Evolutionary conservation across 768 basidiomycete genomes (phyloP), one percentile per base, ranked within the genome.

Genomic region (Hortiboletus flavorubellus): DNA sequence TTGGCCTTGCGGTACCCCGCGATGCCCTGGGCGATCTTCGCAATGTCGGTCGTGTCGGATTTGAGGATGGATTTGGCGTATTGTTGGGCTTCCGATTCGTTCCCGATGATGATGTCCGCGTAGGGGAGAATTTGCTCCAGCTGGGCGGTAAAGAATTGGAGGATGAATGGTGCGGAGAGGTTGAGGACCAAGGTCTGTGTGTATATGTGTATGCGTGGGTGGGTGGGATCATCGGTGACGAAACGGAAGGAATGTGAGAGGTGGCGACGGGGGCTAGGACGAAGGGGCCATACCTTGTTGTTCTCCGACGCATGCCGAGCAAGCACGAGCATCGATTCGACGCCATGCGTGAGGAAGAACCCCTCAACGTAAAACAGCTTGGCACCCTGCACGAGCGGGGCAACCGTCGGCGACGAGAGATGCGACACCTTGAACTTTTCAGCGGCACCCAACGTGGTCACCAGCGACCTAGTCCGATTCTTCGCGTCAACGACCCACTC

Each of bases 91-190:
- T 26, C 26, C 26, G 85, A 76, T 76, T 98, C 95, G 74, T 97
- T 98, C 16, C 91, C 91, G 72, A 98, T 91, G 69, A 98, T 63
- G 72, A 95, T 77, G 72, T 98, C 96, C 60, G 81, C 82, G 77
- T 88, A 86, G 26, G 87, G 86, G 46, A 98, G 72, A 64, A 98
- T 73, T 68, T 88, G 77, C 61, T 91, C 80, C 23, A 98, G 77
- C 68, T 95, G 89, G 3, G 77, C 75, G 56, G 81, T 81, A 80
- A 97, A 98, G 81, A 97, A 97, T 73, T 94, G 89, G 53, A 91
- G 77, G 73, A 98, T 95, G 81, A 98, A 98, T n/a, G 96, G 96
- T 5, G 96, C 96, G 9, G 93, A 95, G 64, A 98, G 80, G 78
- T 98, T 98, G 64, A 98, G 73, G 10, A 82, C 84, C 71, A 97